phyloP scores from a whole-genome alignment of 2,329 filamentous ascomycete species.

The Aspergillus phoenicis region DNA sequence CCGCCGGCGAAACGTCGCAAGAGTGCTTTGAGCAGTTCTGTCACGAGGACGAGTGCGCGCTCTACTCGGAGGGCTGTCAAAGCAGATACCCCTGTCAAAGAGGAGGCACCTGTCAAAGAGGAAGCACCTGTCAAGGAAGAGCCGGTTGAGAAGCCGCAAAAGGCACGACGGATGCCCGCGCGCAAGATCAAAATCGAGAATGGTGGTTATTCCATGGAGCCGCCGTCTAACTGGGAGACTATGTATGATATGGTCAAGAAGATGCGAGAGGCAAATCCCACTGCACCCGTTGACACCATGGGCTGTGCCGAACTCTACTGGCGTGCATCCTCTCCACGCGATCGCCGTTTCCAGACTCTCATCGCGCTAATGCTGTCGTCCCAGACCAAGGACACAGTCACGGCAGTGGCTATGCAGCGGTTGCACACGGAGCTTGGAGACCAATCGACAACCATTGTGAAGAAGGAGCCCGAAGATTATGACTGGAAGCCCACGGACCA shows the following conservation, averaged over 20 bases:
- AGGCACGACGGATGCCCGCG: constrained; percentile 44
- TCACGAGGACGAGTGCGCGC: constrained; percentile 23
- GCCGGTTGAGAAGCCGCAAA: constrained; percentile 9
- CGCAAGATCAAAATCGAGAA: constrained; percentile 44
- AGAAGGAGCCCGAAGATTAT: constrained; percentile 31
- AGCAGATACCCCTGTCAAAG: background rate
- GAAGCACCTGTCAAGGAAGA: constrained; percentile 29
- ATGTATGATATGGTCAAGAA: constrained; percentile 75
- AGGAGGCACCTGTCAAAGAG: background rate
- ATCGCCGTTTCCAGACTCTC: constrained; percentile 81
- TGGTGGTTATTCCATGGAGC: constrained; percentile 44
- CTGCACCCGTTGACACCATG: constrained; percentile 94
- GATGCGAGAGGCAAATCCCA: constrained; percentile 71
- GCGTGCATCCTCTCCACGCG: constrained; percentile 48
- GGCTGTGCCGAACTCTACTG: constrained; percentile 68
- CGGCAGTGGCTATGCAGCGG: constrained; percentile 76
- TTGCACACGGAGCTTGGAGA: constrained; percentile 71
- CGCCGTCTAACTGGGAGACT: constrained; percentile 79
- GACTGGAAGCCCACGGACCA: constrained; percentile 27
- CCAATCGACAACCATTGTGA: constrained; percentile 16
- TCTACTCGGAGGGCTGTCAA: background rate
- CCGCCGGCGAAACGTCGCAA: constrained; percentile 53
- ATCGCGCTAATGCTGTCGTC: constrained; percentile 87
- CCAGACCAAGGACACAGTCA: constrained; percentile 92
- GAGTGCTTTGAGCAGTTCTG: constrained; percentile 36